Base-by-base conservation (phyloP, 2,329 filamentous ascomycete species). In the Talaromyces sp. region DNA sequence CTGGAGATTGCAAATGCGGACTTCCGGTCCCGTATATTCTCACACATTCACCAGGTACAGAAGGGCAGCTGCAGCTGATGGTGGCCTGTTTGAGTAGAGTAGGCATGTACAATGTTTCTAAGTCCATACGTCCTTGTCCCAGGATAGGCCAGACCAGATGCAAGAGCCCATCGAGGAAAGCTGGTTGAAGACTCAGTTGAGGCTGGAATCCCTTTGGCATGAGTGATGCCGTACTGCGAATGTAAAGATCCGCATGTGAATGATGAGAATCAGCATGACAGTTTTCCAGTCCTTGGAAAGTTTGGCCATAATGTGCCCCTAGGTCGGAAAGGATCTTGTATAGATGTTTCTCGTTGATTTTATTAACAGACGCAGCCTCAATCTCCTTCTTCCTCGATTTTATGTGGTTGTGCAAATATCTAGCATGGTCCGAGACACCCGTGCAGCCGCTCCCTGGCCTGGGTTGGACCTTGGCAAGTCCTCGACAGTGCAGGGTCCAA, bases 211-310 rank as follows among this genome's bases (percentile, higher is more conserved):
- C 65, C 62, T 75, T 71, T 0, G 80, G 81, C 82, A 84, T 83
- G 0, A 70, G 64, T 1, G 70, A 64, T 0, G 70, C 69, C 0
- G 81, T 83, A 53, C 83, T 75, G 2, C 75, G 75, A 3, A 81
- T 68, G 11, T 71, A 64, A 8, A 81, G 65, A 4, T 73, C 70
- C 2, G 73, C 75, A 9, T 67, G 5, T 54, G 54, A 56, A 29
- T 60, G 55, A 32, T 60, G 56, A 24, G 68, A 65, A 11, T 73
- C 75, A 4, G 79, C 77, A 24, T 72, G 73, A 65, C 79, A 81
- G 58, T 80, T 77, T 50, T 73, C 71, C 10, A 86, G 64, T 3
- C 81, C 79, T 66, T 82, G 81, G 71, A 86, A 85, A 0, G 75
- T 75, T 1, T 77, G 70, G 0, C 82, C 83, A 63, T 85, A 85